Evolutionary conservation across 2,329 filamentous ascomycete species (phyloP).

Genomic region (Botrytis cinerea): DNA sequence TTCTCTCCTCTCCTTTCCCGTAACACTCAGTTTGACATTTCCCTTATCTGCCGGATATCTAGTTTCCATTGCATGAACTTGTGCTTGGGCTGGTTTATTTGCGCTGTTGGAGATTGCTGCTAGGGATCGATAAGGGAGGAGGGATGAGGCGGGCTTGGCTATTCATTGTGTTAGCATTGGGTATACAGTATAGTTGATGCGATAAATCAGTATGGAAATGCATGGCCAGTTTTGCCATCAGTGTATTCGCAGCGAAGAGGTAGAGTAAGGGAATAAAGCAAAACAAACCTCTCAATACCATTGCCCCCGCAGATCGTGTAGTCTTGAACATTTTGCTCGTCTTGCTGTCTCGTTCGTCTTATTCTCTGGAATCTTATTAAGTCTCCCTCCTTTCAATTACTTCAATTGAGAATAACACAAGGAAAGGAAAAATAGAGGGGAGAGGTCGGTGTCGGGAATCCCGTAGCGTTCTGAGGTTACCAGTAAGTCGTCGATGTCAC

Average conservation of each 20-base stretch:
- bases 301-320: constrained; percentile 46
- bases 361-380: background rate
- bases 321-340: constrained; percentile 45
- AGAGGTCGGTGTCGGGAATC: background rate
- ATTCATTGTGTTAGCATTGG: background rate
- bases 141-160: background rate
- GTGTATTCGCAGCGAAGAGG: background rate
- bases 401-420: constrained; percentile 4
- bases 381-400: background rate
- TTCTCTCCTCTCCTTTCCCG: constrained; percentile 59
- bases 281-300: constrained; percentile 46
- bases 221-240: background rate
- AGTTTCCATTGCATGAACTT: constrained; percentile 3
- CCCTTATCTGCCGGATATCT: background rate
- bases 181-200: background rate
- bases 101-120: constrained; percentile 61
- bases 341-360: background rate
- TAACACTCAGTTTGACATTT: constrained; percentile 47
- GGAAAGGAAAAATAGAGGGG: constrained; percentile 1
- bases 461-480: constrained; percentile 9
- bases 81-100: constrained; percentile 61
- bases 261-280: background rate
- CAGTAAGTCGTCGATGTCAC: constrained; percentile 21
- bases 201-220: background rate
- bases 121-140: constrained; percentile 1